These are phyloP conservation scores for Wickerhamia fluorescens DNA, from an alignment of 805 yeast genomes.

Conservation along the genomic window DNA sequence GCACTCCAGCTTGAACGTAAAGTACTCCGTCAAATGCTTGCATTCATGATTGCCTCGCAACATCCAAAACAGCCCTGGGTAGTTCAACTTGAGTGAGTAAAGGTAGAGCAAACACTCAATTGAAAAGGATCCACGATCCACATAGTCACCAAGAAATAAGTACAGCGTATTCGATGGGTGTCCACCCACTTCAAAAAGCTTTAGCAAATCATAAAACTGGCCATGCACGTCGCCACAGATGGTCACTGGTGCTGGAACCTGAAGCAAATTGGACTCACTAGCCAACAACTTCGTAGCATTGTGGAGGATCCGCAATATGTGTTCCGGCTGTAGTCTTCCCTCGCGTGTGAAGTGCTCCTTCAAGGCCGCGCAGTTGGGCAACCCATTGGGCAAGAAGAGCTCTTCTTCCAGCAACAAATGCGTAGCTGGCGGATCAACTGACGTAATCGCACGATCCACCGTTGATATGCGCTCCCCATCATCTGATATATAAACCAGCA, in stretches of 20 bases:
- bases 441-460: constrained; percentile 45
- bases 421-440: constrained; percentile 63
- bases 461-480: constrained; percentile 55
- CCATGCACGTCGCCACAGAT: constrained; percentile 99
- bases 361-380: constrained; percentile 68
- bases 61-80: constrained; percentile 69
- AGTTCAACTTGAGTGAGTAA: constrained; percentile 71
- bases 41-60: constrained; percentile 95
- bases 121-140: constrained; percentile 89
- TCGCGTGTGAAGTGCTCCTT: constrained; percentile 70
- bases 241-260: constrained; percentile 87
- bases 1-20: constrained; percentile 89
- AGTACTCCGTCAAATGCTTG: constrained; percentile 85
- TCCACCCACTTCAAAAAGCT: constrained; percentile 90
- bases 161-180: constrained; percentile 72
- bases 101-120: constrained; percentile 73
- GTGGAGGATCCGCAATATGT: constrained; percentile 58
- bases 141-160: constrained; percentile 88
- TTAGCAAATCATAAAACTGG: constrained; percentile 83
- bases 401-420: constrained; percentile 59
- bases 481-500: constrained; percentile 44
- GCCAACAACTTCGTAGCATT: constrained; percentile 58
- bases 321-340: constrained; percentile 69
- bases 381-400: constrained; percentile 54
- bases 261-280: constrained; percentile 71